These are phyloP conservation scores for Russula griseocarnosa DNA, from an alignment of 768 basidiomycete genomes.

Conservation along the genomic window DNA sequence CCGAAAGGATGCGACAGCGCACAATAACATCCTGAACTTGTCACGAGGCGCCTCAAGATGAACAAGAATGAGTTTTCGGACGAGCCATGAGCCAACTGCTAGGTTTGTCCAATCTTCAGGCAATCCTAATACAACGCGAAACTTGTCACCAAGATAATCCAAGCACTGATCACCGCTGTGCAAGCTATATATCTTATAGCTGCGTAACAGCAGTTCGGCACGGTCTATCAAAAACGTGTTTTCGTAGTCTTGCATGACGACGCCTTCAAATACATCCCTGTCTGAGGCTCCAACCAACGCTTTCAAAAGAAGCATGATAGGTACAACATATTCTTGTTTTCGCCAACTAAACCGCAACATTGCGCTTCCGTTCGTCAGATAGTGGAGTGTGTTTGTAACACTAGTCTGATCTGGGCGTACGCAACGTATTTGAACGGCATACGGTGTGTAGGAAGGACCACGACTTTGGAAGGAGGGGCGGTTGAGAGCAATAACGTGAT, in stretches of 20 bases:
- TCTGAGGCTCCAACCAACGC: constrained; percentile 88
- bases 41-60: constrained; percentile 84
- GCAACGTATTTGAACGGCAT: constrained; percentile 93
- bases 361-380: constrained; percentile 93
- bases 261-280: constrained; percentile 92
- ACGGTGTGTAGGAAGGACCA: constrained; percentile 91
- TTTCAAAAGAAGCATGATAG: constrained; percentile 94
- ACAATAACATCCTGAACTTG: constrained; percentile 94
- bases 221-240: constrained; percentile 98
- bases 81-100: constrained; percentile 74
- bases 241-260: constrained; percentile 94
- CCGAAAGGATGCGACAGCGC: constrained; percentile 35
- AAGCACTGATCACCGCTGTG: constrained; percentile 87
- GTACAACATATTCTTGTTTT: constrained; percentile 97
- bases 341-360: constrained; percentile 95
- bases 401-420: constrained; percentile 91
- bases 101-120: constrained; percentile 92
- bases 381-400: constrained; percentile 95
- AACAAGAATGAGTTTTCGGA: constrained; percentile 84
- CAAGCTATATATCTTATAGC: constrained; percentile 90
- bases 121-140: constrained; percentile 82
- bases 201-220: constrained; percentile 87
- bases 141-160: constrained; percentile 94
- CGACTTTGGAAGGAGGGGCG: constrained; percentile 90
- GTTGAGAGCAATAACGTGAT: constrained; percentile 89